phyloP scores from a whole-genome alignment of 805 yeast species.

The Cyberlindnera veronae region DNA sequence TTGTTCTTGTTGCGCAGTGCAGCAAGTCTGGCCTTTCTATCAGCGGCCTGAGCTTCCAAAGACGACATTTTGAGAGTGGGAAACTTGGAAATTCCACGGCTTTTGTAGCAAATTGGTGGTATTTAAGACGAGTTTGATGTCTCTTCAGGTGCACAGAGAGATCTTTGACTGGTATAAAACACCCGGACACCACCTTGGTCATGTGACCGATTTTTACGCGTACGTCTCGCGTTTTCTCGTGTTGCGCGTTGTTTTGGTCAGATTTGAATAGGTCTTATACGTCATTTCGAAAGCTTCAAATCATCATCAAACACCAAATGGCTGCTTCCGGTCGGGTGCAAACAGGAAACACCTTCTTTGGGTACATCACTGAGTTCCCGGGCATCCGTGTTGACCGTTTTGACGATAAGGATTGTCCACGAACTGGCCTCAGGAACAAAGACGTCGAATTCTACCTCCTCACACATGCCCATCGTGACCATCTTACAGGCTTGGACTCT shows the following conservation, averaged over 20 bases:
- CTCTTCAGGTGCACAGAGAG: no score
- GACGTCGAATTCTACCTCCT: conserved; percentile 32
- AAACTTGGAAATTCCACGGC: no score
- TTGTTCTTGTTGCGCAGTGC: conserved; percentile 24
- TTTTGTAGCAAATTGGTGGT: no score
- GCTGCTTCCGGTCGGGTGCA: not conserved
- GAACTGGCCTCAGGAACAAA: not conserved
- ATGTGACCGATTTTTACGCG: no score
- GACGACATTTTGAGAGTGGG: no score
- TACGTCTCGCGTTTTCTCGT: no score
- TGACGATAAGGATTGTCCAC: conserved; percentile 4
- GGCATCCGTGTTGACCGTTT: conserved; percentile 10
- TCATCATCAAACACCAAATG: not conserved
- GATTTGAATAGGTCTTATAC: not conserved
- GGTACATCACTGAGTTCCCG: conserved; percentile 11
- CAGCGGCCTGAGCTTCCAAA: conserved; percentile 28
- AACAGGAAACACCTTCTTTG: conserved; percentile 10
- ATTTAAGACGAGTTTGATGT: no score
- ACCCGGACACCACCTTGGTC: no score
- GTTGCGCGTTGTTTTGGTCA: not conserved
- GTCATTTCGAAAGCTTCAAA: not conserved
- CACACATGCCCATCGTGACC: conserved; percentile 57
- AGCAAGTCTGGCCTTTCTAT: conserved; percentile 29
- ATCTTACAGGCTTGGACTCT: conserved; percentile 43
- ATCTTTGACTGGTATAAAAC: no score